Conservation (phyloP, 179 eudicot species). For the Corrigiola litoralis region DNA sequence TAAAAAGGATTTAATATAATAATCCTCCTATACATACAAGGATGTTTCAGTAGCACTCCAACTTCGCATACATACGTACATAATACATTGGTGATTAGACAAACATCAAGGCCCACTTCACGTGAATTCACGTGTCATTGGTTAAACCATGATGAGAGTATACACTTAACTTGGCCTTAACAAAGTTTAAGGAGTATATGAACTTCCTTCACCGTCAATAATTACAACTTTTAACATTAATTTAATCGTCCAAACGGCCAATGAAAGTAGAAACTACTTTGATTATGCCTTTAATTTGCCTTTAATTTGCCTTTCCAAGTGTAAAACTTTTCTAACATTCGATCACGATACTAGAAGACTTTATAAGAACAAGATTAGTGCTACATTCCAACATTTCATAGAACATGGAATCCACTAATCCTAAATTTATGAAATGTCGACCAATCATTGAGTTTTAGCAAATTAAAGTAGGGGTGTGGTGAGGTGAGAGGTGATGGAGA, state of each 20-base stretch:
- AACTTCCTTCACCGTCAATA: conserved; percentile 13
- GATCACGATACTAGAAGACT: background rate
- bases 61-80: no score
- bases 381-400: background rate
- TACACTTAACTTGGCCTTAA: background rate
- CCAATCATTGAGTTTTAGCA: conserved; percentile 1
- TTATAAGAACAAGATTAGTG: background rate
- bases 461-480: background rate
- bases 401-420: conserved; percentile 1
- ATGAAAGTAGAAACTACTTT: conserved; percentile 5
- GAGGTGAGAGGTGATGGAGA: background rate
- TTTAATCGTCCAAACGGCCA: background rate
- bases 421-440: background rate
- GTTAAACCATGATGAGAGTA: background rate
- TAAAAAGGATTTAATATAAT: no score
- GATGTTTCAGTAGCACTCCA: no score
- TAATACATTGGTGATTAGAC: background rate
- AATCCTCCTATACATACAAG: no score
- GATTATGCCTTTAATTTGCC: conserved; percentile 3
- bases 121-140: conserved; percentile 20
- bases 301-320: conserved; percentile 19
- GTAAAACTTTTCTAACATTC: background rate
- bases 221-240: background rate
- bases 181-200: conserved; percentile 7
- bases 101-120: conserved; percentile 24